Base-by-base conservation (phyloP, 2,329 filamentous ascomycete species). In the Monosporascus sp. region DNA sequence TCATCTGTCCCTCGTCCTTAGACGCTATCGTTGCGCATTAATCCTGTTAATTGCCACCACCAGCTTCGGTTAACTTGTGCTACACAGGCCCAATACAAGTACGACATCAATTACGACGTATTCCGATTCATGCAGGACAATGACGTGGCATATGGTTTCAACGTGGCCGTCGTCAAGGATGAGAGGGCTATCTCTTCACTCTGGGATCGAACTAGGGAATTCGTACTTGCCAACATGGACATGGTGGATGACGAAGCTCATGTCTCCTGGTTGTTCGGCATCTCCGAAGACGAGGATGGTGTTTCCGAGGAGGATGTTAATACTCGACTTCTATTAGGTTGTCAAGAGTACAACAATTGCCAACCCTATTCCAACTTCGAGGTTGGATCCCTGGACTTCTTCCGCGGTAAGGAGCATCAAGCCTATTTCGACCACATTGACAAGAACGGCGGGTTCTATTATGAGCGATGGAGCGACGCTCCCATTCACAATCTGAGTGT, bases 121-220 rank as follows among this genome's bases (percentile, higher is more conserved):
- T 95, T 95, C 74, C 82, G 85, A 47, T 92, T 86, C 74, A 93
- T 95, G 89, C 78, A 84, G 57, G 89, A 95, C 64, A 83, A 89
- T 67, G 86, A 90, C 66, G 88, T 93, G 67, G 88, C 85, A 11
- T 94, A 94, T 65, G 90, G 80, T 14, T 83, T 82, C 65, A 82
- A 78, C 54, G 76, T 78, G 63, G 73, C 74, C 24, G 72, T 75
- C 43, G 65, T 78, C 27, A 73, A 77, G 51, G 71, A 76, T 50
- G 71, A 71, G 6, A 69, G 71, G 31, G 68, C 74, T 11, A 73
- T 76, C 48, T 68, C 70, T 11, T 70, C 67, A 3, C 68, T 81
- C 17, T 80, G 77, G 67, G 69, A 72, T 17, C 70, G 69, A 7
- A 76, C 78, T 24, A 71, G 67, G 50, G 62, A 67, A 0, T 82